Evolutionary conservation across 176 grass and related monocot species (phyloP), one percentile per base, ranked within the genome.

Genomic region (Oropetium thomaeum): DNA sequence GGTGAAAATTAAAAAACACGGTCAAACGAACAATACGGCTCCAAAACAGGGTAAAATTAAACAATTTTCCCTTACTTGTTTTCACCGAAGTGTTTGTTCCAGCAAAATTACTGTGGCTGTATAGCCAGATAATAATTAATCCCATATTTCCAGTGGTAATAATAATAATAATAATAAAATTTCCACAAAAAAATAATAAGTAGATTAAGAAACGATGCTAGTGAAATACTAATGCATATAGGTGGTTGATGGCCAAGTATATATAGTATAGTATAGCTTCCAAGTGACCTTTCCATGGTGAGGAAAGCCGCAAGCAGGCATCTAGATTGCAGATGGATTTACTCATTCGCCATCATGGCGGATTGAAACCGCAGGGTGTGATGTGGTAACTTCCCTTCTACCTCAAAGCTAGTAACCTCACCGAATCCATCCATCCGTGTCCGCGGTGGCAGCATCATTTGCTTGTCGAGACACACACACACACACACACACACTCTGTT

Each of bases 221-320:
- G 45, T 49, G 45, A 49, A 49, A 16, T 19, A 49, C n/a, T 19
- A 49, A 57, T 27, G 53, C 53, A 27, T 26, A 27, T 57, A 26
- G 53, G 40, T 28, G 12, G 28, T 82, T 73, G 65, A 73, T 73
- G 58, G 26, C 2, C 22, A 53, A 0, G 9, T n/a, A n/a, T n/a
- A n/a, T n/a, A n/a, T n/a, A 39, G 5, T 30, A 30, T 55, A 55
- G 3, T 45, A 58, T 63, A 64, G 73, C 78, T 71, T 87, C 9
- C 39, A 71, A 77, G 85, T 10, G 58, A 75, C 44, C 70, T 80
- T 84, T 75, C 63, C 76, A 88, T 88, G 81, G 70, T 80, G 86
- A 84, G 41, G 57, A 73, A 79, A 78, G 81, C 55, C 17, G 71
- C 57, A 45, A 44, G 71, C 57, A 44, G 35, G 27, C 74, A 62